phyloP scores from a whole-genome alignment of 2,329 filamentous ascomycete genomes.

The Acrodontium crateriforme region DNA sequence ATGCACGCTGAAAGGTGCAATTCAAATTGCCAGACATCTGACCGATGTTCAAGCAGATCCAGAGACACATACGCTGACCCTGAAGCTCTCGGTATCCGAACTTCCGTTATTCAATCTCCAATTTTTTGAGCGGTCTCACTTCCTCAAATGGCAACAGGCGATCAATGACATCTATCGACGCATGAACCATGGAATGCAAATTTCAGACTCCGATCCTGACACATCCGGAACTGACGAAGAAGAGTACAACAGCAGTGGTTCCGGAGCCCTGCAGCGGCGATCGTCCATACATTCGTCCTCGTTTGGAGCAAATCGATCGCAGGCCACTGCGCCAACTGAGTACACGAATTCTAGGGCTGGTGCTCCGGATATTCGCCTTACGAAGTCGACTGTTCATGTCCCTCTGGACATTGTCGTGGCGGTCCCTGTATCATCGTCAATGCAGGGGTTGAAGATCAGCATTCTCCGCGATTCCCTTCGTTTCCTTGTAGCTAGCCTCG shows the following conservation, averaged over 20 bases:
- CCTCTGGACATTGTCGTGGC: conserved; percentile 93
- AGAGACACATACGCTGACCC: conserved; percentile 74
- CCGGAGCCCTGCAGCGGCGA: conserved; percentile 46
- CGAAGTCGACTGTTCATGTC: conserved; percentile 55
- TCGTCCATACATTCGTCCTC: conserved; percentile 71
- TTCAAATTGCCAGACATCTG: conserved; percentile 94
- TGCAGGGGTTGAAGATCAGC: conserved; percentile 98
- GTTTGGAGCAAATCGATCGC: conserved; percentile 70
- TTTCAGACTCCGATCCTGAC: conserved; percentile 65
- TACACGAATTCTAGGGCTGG: conserved; percentile 56
- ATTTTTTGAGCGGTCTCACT: conserved; percentile 68
- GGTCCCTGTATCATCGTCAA: conserved; percentile 91
- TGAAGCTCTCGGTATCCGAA: conserved; percentile 82
- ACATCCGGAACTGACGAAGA: conserved; percentile 43
- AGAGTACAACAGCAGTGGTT: conserved; percentile 19
- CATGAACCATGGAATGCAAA: conserved; percentile 46
- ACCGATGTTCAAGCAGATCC: conserved; percentile 64
- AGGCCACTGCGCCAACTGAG: conserved; percentile 78
- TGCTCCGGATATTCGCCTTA: conserved; percentile 30
- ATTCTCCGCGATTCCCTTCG: conserved; percentile 80
- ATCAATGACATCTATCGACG: conserved; percentile 64
- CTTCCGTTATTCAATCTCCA: conserved; percentile 87
- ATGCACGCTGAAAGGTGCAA: conserved; percentile 91
- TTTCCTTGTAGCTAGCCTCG: conserved; percentile 80
- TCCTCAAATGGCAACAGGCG: conserved; percentile 83